Evolutionary conservation across 2,329 filamentous ascomycete species (phyloP), one percentile per base, ranked within the genome.

Genomic region (Verticillium isaacii): DNA sequence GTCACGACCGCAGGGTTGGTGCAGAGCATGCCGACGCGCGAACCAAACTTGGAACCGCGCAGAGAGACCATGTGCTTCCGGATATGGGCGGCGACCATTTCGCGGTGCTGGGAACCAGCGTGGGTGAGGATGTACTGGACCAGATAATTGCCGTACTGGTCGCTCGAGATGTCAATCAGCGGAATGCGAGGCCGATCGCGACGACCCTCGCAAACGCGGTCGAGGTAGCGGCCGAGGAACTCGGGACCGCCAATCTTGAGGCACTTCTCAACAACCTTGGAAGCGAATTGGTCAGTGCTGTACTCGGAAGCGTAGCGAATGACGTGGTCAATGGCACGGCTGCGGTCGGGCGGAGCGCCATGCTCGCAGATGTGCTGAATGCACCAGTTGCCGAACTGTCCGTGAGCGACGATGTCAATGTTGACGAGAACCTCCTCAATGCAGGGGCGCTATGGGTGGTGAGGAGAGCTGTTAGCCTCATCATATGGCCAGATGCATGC

Each of bases 41-140:
- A 99, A 64, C 95, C 95, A 74, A 98, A 99, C 77, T 99, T 99
- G 72, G 95, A 98, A 62, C 95, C 95, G 64, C 95, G 91, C 57
- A 99, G 89, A 61, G 95, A 99, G 9, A 99, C 95, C 95, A 99
- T 99, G 77, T 99, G 95, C 85, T 98, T 98, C 69, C 92, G 90
- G 70, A 99, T 96, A 73, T 99, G 95, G 61, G 88, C 89, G 57
- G 93, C 93, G 66, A 99, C 95, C 66, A 96, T 82, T 73, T 99
- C 96, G 62, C 93, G 91, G 74, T 98, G 95, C 74, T 96, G 92
- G 60, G 90, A 82, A 62, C 89, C 87, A 64, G 92, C 90, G 73
- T 97, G 91, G 69, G 92, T 93, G 71, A 99, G 82, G 71, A 99
- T 95, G 86, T 96, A 97, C 76, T 99, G 95, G 66, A 99, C 91